Evolutionary conservation across 148 eudicot genomes (phyloP).

Genomic region (Cornus florida): DNA sequence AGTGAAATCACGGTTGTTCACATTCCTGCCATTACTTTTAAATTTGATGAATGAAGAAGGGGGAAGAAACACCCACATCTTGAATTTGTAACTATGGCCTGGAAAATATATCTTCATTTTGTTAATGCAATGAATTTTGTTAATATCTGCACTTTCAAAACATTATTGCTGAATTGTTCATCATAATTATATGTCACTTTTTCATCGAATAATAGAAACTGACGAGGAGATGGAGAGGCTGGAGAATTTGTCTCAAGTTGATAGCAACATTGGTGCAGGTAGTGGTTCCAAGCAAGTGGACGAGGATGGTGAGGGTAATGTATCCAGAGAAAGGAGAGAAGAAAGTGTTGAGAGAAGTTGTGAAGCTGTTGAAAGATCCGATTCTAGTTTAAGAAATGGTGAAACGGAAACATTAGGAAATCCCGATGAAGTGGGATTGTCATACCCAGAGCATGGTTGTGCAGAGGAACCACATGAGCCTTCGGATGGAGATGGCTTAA

Average conservation of each 20-base stretch:
- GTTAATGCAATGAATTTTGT: background rate
- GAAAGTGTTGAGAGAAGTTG: conserved; percentile 13
- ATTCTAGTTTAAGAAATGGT: background rate
- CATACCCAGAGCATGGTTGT: background rate
- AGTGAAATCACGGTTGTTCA: background rate
- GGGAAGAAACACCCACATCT: background rate
- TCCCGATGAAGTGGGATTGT: background rate
- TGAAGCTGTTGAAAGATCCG: conserved; percentile 10
- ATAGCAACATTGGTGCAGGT: conserved; percentile 13
- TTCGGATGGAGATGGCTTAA: conserved; percentile 18
- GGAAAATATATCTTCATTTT: background rate
- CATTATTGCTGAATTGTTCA: background rate
- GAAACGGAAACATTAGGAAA: background rate
- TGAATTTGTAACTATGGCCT: background rate
- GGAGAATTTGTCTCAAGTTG: conserved; percentile 13
- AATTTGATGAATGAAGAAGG: background rate
- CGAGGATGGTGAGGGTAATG: conserved; percentile 3
- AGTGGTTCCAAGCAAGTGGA: conserved; percentile 18
- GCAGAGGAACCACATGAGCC: background rate
- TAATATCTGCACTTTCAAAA: background rate
- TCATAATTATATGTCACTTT: background rate
- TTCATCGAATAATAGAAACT: conserved; percentile 8
- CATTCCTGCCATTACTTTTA: background rate
- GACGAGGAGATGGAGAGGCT: conserved; percentile 16
- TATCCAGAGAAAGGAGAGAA: conserved; percentile 17